Conservation (phyloP, 495 filamentous ascomycete genomes). For the Lasiosphaeria ovina region DNA sequence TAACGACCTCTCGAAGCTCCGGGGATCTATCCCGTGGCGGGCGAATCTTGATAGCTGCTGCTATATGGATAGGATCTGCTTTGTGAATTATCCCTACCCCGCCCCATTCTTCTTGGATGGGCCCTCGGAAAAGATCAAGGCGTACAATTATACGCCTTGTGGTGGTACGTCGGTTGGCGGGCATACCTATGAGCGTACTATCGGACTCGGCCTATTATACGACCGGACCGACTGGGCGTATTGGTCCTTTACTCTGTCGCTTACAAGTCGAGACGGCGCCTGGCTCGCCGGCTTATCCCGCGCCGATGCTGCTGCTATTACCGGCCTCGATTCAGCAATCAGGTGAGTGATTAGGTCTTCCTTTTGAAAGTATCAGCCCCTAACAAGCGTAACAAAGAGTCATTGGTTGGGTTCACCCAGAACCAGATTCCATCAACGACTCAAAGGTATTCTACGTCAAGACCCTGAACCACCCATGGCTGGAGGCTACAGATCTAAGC, state of each 20-base stretch:
- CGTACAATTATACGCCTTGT: slow-evolving; percentile 11
- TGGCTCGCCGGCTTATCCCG: slow-evolving; percentile 11
- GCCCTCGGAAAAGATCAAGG: slow-evolving; percentile 9
- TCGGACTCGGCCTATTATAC: slow-evolving; percentile 3
- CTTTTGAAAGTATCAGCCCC: slow-evolving; percentile 2
- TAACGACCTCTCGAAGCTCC: slow-evolving; percentile 12
- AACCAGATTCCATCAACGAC: slow-evolving; percentile 12
- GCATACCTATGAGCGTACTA: slow-evolving; percentile 6
- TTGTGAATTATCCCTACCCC: slow-evolving; percentile 11
- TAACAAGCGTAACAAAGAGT: slow-evolving; percentile 13
- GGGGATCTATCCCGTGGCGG: slow-evolving; percentile 11
- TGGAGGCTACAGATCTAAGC: slow-evolving; percentile 9
- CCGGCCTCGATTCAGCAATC: slow-evolving; percentile 11
- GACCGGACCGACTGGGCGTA: slow-evolving; percentile 2
- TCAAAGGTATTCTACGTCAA: slow-evolving; percentile 14
- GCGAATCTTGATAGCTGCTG: slow-evolving; percentile 8
- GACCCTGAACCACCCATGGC: slow-evolving; percentile 12
- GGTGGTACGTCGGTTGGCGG: slow-evolving; percentile 10
- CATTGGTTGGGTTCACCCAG: slow-evolving; percentile 10
- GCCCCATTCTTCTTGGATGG: slow-evolving; percentile 11
- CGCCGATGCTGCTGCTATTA: slow-evolving; percentile 8
- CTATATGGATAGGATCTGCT: slow-evolving; percentile 1
- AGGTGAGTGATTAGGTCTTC: slow-evolving; percentile 11
- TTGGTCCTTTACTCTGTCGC: not conserved
- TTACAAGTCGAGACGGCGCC: slow-evolving; percentile 9